Evolutionary conservation across 2,329 filamentous ascomycete species (phyloP).

Genomic region (Ceratocystis eucalypticola): DNA sequence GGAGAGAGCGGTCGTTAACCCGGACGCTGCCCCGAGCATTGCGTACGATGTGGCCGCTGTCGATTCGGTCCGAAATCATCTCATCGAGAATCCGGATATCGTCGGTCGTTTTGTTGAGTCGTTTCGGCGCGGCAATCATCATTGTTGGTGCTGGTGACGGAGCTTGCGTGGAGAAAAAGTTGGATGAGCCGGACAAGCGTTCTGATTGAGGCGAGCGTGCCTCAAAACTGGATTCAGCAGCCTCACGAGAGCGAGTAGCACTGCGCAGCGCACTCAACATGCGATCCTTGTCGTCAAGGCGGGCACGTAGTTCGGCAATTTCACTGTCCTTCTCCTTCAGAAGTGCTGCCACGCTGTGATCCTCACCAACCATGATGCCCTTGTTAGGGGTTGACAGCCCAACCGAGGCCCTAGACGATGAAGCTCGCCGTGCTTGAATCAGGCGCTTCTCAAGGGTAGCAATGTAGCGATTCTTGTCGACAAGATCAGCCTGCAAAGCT

Average conservation of each 20-base stretch:
- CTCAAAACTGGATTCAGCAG: conserved; percentile 41
- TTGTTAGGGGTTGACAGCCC: conserved; percentile 50
- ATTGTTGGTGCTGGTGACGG: conserved; percentile 23
- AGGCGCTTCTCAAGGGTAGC: conserved; percentile 83
- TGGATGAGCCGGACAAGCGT: conserved; percentile 28
- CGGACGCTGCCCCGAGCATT: conserved; percentile 54
- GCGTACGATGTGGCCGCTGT: conserved; percentile 58
- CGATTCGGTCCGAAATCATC: conserved; percentile 85
- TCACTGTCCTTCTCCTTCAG: conserved; percentile 84
- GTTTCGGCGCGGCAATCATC: conserved; percentile 25
- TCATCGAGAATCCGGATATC: conserved; percentile 94
- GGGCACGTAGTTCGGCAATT: conserved; percentile 77
- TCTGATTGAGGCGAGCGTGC: conserved; percentile 16
- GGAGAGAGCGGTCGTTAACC: conserved; percentile 16
- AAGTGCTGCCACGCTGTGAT: conserved; percentile 57
- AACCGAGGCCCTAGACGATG: conserved; percentile 73
- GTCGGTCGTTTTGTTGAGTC: conserved; percentile 58
- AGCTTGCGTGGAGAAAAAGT: conserved; percentile 23
- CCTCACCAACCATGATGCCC: conserved; percentile 59
- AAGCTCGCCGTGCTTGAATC: conserved; percentile 77
- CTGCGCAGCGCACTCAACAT: conserved; percentile 81
- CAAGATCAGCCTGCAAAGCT: conserved; percentile 84
- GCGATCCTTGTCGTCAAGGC: conserved; percentile 85
- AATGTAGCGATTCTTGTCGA: conserved; percentile 96
- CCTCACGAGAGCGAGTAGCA: conserved; percentile 73